phyloP scores from a whole-genome alignment of 108 stramenopile genomes.

The Hondaea fermentalgiana region DNA sequence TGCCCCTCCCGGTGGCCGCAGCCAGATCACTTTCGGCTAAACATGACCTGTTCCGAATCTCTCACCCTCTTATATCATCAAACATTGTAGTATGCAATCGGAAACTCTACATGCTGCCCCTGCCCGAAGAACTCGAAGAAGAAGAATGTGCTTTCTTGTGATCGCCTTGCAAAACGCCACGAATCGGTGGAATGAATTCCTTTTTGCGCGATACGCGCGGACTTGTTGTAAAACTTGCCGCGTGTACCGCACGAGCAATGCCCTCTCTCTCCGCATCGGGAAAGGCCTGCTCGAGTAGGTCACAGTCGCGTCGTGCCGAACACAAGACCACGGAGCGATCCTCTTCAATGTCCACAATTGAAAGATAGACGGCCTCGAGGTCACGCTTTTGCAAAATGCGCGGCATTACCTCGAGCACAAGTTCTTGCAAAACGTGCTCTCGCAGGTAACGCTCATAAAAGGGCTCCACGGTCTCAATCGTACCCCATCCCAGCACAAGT shows the following conservation, averaged over 20 bases:
- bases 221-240: not conserved
- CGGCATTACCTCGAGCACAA: not conserved
- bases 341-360: not conserved
- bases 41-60: not conserved
- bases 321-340: not conserved
- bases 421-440: not conserved
- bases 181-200: not conserved
- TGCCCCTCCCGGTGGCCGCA: slow-evolving; percentile 45
- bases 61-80: not conserved
- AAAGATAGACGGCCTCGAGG: not conserved
- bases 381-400: not conserved
- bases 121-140: no score
- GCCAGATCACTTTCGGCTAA: slow-evolving; percentile 33
- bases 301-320: not conserved
- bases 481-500: not conserved
- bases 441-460: not conserved
- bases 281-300: not conserved
- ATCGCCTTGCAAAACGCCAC: not conserved
- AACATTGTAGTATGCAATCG: no score
- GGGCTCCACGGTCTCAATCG: not conserved
- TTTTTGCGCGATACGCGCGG: not conserved
- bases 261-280: not conserved
- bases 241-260: not conserved
- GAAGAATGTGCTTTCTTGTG: no score
- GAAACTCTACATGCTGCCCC: no score